Evolutionary conservation across 139 green algal genomes (phyloP).

Genomic region (Auxenochlorella protothecoides): DNA sequence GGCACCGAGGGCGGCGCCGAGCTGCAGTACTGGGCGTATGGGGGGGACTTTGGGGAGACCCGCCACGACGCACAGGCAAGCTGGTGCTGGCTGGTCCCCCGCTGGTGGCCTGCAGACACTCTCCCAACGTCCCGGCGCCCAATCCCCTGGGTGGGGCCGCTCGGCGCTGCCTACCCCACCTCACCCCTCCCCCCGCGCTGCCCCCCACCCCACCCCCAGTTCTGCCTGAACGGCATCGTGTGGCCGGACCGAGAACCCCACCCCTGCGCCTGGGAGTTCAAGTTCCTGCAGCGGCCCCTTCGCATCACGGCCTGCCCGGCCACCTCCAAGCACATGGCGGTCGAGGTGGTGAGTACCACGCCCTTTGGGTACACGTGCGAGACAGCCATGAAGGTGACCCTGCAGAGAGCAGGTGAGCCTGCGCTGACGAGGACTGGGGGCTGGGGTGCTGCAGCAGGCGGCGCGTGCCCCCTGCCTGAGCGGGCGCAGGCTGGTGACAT

Average conservation of each 20-base stretch:
- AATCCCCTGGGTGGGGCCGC: background rate
- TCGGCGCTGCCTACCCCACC: background rate
- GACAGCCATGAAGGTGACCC: too few relatives aligned
- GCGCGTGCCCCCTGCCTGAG: too few relatives aligned
- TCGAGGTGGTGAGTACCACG: too few relatives aligned
- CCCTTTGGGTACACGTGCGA: too few relatives aligned
- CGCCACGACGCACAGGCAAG: conserved; percentile 62
- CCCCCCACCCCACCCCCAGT: conserved; percentile 42
- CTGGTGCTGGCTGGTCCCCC: background rate
- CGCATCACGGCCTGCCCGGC: too few relatives aligned
- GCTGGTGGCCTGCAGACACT: background rate
- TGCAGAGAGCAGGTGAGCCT: too few relatives aligned
- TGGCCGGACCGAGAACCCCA: conserved; percentile 69
- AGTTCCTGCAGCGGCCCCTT: conserved; percentile 45
- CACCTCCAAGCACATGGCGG: too few relatives aligned
- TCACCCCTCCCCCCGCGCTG: background rate
- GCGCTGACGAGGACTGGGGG: too few relatives aligned
- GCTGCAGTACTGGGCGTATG: conserved; percentile 72
- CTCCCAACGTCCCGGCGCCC: background rate
- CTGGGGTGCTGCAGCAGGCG: too few relatives aligned
- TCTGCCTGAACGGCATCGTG: conserved; percentile 92
- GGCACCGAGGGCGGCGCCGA: conserved; percentile 1
- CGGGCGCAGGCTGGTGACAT: too few relatives aligned
- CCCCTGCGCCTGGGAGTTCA: conserved; percentile 53
- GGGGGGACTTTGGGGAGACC: conserved; percentile 86